Evolutionary conservation across 495 filamentous ascomycete genomes (phyloP).

Genomic region (Xylaria intraflava): DNA sequence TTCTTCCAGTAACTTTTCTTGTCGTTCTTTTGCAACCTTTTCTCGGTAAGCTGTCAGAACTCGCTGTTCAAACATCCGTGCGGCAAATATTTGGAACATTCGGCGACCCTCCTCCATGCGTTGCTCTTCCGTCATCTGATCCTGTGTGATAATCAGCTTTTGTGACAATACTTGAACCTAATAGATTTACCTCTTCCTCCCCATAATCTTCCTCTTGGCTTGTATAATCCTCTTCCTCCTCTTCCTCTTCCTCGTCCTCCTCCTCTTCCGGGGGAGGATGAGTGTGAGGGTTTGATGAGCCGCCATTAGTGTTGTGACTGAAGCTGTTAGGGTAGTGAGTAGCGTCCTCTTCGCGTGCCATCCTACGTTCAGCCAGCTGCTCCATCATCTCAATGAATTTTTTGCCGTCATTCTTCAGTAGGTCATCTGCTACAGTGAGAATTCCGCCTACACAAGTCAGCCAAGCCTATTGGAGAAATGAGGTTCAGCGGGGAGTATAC

Average conservation of each 20-base stretch:
- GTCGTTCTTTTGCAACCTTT: conserved; percentile 88
- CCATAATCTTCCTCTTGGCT: conserved; percentile 84
- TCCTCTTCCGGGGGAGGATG: conserved; percentile 58
- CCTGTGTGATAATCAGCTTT: conserved; percentile 50
- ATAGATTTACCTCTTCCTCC: conserved; percentile 69
- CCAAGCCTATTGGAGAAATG: conserved; percentile 28
- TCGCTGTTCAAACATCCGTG: conserved; percentile 97
- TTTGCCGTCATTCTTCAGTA: conserved; percentile 97
- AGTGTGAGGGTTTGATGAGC: conserved; percentile 36
- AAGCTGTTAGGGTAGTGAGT: conserved; percentile 61
- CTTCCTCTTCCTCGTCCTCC: conserved; percentile 71
- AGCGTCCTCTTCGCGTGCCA: conserved; percentile 89
- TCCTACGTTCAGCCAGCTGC: conserved; percentile 91
- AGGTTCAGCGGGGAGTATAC: conserved; percentile 44
- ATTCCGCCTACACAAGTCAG: conserved; percentile 68
- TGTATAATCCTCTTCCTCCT: conserved; percentile 83
- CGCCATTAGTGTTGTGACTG: conserved; percentile 39
- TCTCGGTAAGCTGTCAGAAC: conserved; percentile 96
- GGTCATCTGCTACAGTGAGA: conserved; percentile 95
- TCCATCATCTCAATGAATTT: conserved; percentile 99
- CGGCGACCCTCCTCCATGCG: conserved; percentile 97
- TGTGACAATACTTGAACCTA: background rate
- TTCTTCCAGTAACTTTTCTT: conserved; percentile 86
- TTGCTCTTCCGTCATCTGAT: conserved; percentile 94
- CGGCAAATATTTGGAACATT: conserved; percentile 99